Evolutionary conservation across 768 basidiomycete species (phyloP).

Genomic region (Lentinula sp.): DNA sequence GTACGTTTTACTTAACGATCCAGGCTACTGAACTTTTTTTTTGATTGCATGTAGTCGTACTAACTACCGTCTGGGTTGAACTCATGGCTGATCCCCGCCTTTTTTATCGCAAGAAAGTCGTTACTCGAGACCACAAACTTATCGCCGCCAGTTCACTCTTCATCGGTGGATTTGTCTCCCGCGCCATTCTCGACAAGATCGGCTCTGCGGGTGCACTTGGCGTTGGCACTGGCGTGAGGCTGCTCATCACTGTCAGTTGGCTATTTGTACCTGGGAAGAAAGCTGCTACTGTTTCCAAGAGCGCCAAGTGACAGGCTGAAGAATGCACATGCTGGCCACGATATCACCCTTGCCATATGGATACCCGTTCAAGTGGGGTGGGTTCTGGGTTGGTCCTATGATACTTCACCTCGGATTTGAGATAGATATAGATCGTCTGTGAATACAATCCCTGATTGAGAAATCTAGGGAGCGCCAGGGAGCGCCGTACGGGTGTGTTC

Average conservation of each 20-base stretch:
- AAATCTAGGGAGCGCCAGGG: no score
- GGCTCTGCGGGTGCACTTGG: constrained; percentile 65
- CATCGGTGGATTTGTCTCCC: constrained; percentile 65
- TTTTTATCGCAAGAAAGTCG: constrained; percentile 49
- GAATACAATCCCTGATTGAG: no score
- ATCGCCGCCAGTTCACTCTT: constrained; percentile 67
- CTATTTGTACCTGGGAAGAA: constrained; percentile 44
- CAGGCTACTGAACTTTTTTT: not conserved
- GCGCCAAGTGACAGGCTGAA: not conserved
- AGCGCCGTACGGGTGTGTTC: no score
- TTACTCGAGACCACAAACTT: constrained; percentile 64
- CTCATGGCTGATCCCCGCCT: constrained; percentile 77
- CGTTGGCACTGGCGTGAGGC: constrained; percentile 54
- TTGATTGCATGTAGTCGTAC: constrained; percentile 45
- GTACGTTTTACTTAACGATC: constrained; percentile 16
- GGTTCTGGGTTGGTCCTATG: no score
- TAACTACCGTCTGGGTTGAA: constrained; percentile 88
- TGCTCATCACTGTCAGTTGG: constrained; percentile 61
- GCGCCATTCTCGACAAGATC: constrained; percentile 51
- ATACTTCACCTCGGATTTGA: no score
- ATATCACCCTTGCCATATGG: not conserved
- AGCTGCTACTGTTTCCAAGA: not conserved
- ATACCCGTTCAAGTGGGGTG: not conserved
- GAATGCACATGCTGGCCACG: no score
- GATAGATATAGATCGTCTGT: no score